phyloP scores from a whole-genome alignment of 2,329 filamentous ascomycete genomes.

The Coleophoma crateriformis region DNA sequence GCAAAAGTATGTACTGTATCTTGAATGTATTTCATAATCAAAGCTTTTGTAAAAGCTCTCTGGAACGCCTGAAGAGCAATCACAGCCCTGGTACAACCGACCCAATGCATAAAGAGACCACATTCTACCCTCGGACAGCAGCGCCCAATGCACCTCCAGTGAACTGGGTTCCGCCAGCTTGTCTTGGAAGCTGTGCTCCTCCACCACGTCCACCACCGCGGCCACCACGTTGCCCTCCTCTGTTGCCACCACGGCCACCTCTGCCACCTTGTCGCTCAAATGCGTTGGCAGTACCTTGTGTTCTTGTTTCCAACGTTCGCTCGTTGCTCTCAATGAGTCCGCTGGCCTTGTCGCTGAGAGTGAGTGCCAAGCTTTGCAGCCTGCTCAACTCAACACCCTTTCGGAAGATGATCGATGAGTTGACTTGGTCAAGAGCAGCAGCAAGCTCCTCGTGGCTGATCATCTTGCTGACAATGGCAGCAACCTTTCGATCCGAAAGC shows the following conservation, averaged over 20 bases:
- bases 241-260: constrained; percentile 61
- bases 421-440: constrained; percentile 95
- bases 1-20: too few relatives aligned
- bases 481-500: constrained; percentile 81
- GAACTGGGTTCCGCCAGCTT: constrained; percentile 72
- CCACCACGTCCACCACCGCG: constrained; percentile 52
- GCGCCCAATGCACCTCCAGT: constrained; percentile 74
- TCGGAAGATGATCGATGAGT: constrained; percentile 95
- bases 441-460: constrained; percentile 98
- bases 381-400: constrained; percentile 98
- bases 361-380: constrained; percentile 90
- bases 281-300: constrained; percentile 89
- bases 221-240: constrained; percentile 58
- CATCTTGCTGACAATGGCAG: constrained; percentile 98
- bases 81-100: constrained; percentile 20
- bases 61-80: constrained; percentile 24
- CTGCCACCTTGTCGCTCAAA: constrained; percentile 89
- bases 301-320: constrained; percentile 92
- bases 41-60: constrained; percentile 25
- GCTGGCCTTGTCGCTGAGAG: constrained; percentile 92
- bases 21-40: constrained; percentile 4
- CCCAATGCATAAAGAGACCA: constrained; percentile 25
- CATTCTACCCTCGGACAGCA: constrained; percentile 52
- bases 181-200: constrained; percentile 56
- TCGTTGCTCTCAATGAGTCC: constrained; percentile 96